A percentile compares a stretch with the other conserved stretches of the same genome.
Evolutionary conservation across 371 early-diverging fungal species (phyloP).

Genomic region (Apophysomyces variabilis): DNA sequence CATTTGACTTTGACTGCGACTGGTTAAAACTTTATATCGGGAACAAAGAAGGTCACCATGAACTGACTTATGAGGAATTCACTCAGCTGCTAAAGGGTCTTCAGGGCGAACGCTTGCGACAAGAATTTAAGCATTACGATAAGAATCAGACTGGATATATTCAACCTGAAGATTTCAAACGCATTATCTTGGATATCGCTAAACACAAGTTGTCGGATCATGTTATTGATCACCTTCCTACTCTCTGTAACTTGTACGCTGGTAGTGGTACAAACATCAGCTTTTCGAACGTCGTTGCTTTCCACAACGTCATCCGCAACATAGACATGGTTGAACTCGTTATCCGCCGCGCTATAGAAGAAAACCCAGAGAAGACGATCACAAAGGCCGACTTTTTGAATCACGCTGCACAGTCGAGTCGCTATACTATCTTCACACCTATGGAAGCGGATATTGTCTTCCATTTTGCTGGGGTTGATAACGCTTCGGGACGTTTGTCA

Average conservation of each 20-base stretch:
- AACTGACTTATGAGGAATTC: constrained; percentile 77
- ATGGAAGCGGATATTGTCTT: constrained; percentile 86
- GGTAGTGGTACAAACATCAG: constrained; percentile 60
- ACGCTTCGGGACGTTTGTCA: constrained; percentile 57
- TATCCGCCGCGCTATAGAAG: constrained; percentile 59
- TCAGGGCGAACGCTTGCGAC: constrained; percentile 79
- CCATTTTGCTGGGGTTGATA: constrained; percentile 75
- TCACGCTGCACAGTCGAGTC: constrained; percentile 61
- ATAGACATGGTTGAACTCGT: constrained; percentile 76
- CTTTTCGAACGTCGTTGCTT: constrained; percentile 70
- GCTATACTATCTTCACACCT: constrained; percentile 76
- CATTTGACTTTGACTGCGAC: constrained; percentile 77
- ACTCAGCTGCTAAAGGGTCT: constrained; percentile 81
- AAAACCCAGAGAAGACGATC: constrained; percentile 59
- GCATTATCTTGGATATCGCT: constrained; percentile 68
- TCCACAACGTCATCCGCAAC: constrained; percentile 77
- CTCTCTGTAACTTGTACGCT: constrained; percentile 62
- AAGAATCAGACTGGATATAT: constrained; percentile 70
- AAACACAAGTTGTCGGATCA: constrained; percentile 73
- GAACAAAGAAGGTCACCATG: constrained; percentile 58
- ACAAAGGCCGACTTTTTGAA: constrained; percentile 67
- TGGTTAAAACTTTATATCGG: constrained; percentile 77
- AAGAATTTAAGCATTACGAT: constrained; percentile 80
- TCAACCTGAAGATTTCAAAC: constrained; percentile 66
- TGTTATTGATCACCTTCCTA: constrained; percentile 74